Percentiles rank a stretch among this genome's conserved stretches.
Evolutionary conservation across 2,329 filamentous ascomycete species (phyloP).

Genomic region (Fusarium nematophilum): DNA sequence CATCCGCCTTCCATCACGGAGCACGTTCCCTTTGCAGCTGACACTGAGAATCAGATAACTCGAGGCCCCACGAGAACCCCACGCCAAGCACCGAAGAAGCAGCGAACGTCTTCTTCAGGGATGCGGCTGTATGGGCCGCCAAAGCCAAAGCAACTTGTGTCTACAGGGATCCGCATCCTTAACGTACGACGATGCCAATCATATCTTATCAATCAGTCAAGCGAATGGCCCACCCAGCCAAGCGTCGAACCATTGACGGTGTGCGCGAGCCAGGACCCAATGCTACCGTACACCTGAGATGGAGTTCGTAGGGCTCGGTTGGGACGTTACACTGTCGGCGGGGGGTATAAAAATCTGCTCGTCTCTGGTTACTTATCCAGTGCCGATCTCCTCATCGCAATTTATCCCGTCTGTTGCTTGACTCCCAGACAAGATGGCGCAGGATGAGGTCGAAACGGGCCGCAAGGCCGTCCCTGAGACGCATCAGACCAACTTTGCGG

Average conservation of each 20-base stretch:
- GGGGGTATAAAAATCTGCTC: not conserved
- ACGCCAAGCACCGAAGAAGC: slow-evolving; percentile 9
- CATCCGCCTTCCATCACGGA: not conserved
- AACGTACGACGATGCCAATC: not conserved
- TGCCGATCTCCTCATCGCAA: not conserved
- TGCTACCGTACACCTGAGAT: not conserved
- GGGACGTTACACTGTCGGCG: slow-evolving; percentile 6
- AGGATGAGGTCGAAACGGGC: slow-evolving; percentile 5
- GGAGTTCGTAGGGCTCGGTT: not conserved
- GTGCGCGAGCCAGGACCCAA: not conserved
- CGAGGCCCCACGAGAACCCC: slow-evolving; percentile 2
- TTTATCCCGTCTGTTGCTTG: not conserved
- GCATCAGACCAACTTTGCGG: not conserved
- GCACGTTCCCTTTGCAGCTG: not conserved
- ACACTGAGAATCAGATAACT: not conserved
- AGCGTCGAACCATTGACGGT: slow-evolving; percentile 8
- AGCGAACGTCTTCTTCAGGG: not conserved
- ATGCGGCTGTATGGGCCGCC: not conserved
- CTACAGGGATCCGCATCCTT: slow-evolving; percentile 1
- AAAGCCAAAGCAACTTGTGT: too few species aligned
- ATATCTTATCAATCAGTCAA: slow-evolving; percentile 21
- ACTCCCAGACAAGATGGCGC: not conserved
- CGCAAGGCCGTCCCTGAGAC: not conserved
- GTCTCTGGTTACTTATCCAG: not conserved
- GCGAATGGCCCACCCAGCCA: not conserved